A percentile compares a stretch with the other conserved stretches of the same genome.
These are phyloP conservation scores for Arthroderma sp. DNA, from an alignment of 2,329 filamentous ascomycete species.

Conservation along the genomic window DNA sequence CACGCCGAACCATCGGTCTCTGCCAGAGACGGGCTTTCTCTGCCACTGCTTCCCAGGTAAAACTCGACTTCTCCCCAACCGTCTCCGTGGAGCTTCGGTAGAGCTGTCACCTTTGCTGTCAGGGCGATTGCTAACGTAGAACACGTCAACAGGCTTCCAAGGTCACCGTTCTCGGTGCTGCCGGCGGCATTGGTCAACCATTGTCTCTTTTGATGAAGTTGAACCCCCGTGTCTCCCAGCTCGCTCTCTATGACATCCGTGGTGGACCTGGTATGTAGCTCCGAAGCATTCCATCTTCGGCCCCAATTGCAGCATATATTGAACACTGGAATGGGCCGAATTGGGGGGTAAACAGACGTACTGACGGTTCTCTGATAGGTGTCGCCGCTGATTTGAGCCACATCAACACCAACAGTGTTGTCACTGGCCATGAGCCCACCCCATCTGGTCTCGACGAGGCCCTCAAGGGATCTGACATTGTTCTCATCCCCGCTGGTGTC, in stretches of 20 bases:
- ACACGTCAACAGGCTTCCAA: conserved; percentile 64
- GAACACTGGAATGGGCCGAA: neutral
- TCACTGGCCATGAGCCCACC: conserved; percentile 77
- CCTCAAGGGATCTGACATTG: conserved; percentile 80
- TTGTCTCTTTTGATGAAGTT: conserved; percentile 97
- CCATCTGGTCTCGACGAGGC: conserved; percentile 62
- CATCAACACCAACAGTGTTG: conserved; percentile 96
- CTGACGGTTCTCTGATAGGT: conserved; percentile 45
- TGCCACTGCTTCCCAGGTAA: conserved; percentile 63
- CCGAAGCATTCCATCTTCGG: neutral
- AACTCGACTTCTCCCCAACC: conserved; percentile 11
- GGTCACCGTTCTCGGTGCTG: conserved; percentile 92
- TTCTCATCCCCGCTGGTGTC: conserved; percentile 96
- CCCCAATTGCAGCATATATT: neutral
- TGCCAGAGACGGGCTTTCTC: conserved; percentile 72
- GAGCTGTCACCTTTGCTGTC: neutral
- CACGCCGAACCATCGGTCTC: conserved; percentile 42
- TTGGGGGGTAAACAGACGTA: neutral
- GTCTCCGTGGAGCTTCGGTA: conserved; percentile 3
- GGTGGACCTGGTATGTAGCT: conserved; percentile 63
- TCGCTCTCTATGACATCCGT: conserved; percentile 96
- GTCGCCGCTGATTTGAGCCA: conserved; percentile 96
- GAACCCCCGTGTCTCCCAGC: conserved; percentile 85
- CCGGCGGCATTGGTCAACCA: conserved; percentile 96
- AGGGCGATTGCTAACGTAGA: neutral